These are phyloP conservation scores for Mortierella sp. DNA, from an alignment of 371 early-diverging fungal species.

Conservation along the genomic window DNA sequence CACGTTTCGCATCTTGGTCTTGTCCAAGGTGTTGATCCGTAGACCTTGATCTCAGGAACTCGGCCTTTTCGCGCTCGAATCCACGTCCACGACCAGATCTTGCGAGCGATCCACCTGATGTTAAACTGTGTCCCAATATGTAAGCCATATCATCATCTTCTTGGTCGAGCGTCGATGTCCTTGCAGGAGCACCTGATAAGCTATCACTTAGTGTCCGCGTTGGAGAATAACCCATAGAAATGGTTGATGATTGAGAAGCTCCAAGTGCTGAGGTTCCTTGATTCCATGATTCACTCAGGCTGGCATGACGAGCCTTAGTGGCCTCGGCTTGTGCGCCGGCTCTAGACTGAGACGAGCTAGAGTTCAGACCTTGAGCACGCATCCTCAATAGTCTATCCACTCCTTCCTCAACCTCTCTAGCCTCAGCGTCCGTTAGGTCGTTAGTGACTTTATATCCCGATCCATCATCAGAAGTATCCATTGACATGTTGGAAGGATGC, in stretches of 20 bases:
- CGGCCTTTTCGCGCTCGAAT: conserved; percentile 16
- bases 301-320: conserved; percentile 22
- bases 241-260: background rate
- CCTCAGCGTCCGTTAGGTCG: conserved; percentile 21
- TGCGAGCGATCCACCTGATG: conserved; percentile 39
- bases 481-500: conserved; percentile 5
- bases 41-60: conserved; percentile 23
- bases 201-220: conserved; percentile 11
- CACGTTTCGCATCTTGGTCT: conserved; percentile 16
- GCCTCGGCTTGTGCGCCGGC: background rate
- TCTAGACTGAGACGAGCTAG: background rate
- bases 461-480: conserved; percentile 19
- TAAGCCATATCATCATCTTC: conserved; percentile 45
- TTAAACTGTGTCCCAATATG: conserved; percentile 49
- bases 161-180: conserved; percentile 6
- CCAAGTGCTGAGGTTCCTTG: conserved; percentile 12
- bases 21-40: conserved; percentile 18
- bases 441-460: background rate
- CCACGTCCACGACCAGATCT: conserved; percentile 29
- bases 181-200: background rate
- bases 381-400: conserved; percentile 33
- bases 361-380: conserved; percentile 16
- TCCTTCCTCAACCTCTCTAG: conserved; percentile 29
- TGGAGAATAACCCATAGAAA: background rate
- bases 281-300: conserved; percentile 24